These are phyloP conservation scores for Monosporascus sp. DNA, from an alignment of 2,329 filamentous ascomycete genomes.

Conservation along the genomic window DNA sequence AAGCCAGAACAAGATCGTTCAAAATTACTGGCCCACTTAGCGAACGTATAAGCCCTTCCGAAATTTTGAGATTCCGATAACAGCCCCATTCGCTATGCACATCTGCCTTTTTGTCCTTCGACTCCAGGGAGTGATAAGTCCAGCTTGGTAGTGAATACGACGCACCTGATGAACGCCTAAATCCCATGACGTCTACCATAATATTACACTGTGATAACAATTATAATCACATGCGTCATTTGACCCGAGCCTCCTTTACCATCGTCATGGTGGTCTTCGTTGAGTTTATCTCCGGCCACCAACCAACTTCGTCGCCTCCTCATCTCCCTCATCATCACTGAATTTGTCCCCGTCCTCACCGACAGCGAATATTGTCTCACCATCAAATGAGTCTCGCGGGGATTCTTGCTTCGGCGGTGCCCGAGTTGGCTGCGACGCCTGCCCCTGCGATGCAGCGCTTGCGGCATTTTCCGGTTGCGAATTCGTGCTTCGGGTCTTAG, in stretches of 20 bases:
- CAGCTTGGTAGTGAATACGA: too few relatives aligned
- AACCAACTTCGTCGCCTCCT: conserved; percentile 55
- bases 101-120: too few relatives aligned
- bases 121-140: too few relatives aligned
- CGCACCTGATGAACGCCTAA: too few relatives aligned
- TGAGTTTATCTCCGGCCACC: conserved; percentile 36
- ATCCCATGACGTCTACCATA: neutral
- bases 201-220: neutral
- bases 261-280: neutral
- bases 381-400: conserved; percentile 56
- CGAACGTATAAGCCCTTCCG: too few relatives aligned
- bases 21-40: too few relatives aligned
- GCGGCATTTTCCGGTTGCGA: conserved; percentile 12
- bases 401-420: conserved; percentile 42
- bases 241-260: neutral
- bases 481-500: conserved; percentile 25
- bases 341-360: conserved; percentile 81
- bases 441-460: conserved; percentile 8
- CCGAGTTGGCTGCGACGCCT: conserved; percentile 15
- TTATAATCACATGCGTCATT: neutral
- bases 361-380: conserved; percentile 93
- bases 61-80: too few relatives aligned
- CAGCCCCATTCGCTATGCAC: too few relatives aligned
- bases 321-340: conserved; percentile 62
- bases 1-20: too few relatives aligned